Conservation (phyloP, 805 yeast genomes). For the Kluyveromyces starmeri region DNA sequence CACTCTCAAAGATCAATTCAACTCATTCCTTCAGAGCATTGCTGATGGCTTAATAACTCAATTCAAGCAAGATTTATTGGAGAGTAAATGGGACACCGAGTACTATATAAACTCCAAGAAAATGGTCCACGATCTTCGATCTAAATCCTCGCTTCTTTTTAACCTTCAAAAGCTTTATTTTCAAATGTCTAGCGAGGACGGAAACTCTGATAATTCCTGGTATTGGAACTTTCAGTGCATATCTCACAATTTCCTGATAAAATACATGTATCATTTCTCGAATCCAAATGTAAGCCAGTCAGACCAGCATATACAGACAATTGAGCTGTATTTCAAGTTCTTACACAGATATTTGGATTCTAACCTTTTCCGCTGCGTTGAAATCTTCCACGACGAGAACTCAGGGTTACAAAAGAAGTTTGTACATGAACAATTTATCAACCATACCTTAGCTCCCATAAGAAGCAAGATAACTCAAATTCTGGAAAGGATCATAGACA, state of each 20-base stretch:
- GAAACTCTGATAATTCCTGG: background rate
- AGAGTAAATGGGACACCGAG: constrained; percentile 26
- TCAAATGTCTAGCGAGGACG: constrained; percentile 8
- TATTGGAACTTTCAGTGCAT: constrained; percentile 41
- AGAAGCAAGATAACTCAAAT: constrained; percentile 33
- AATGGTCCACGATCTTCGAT: constrained; percentile 11
- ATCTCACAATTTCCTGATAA: constrained; percentile 36
- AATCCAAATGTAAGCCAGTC: constrained; percentile 23
- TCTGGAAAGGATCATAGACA: constrained; percentile 29
- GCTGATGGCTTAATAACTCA: constrained; percentile 10
- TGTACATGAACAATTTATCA: constrained; percentile 34
- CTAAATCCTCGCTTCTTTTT: constrained; percentile 16
- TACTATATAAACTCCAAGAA: constrained; percentile 12
- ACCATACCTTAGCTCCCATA: constrained; percentile 34
- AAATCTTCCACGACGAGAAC: constrained; percentile 31
- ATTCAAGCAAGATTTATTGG: constrained; percentile 14
- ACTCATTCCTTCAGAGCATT: background rate
- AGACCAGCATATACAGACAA: constrained; percentile 35
- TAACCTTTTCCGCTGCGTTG: constrained; percentile 34
- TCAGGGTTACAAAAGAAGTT: constrained; percentile 21
- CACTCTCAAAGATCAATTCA: background rate
- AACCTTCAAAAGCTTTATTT: constrained; percentile 9
- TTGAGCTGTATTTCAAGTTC: constrained; percentile 43
- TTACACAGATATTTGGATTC: constrained; percentile 37
- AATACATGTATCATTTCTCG: constrained; percentile 50